A percentile compares a stretch with the other conserved stretches of the same genome.
These are phyloP conservation scores for Tremella fuciformis DNA, from an alignment of 768 basidiomycete species.

Conservation along the genomic window DNA sequence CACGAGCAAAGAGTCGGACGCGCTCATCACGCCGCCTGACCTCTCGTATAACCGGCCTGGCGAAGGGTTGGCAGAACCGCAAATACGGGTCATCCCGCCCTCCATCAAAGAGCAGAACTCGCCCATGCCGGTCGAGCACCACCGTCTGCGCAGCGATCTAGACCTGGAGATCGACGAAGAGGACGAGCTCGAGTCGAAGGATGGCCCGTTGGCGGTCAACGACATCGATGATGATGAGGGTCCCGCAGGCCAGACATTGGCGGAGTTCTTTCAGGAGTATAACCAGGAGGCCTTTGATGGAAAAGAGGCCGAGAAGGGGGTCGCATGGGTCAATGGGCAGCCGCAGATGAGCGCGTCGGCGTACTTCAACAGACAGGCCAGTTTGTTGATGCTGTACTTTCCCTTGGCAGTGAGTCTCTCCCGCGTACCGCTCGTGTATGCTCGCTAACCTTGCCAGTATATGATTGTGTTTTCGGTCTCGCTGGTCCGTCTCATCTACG, in stretches of 20 bases:
- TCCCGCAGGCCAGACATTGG: constrained; percentile 31
- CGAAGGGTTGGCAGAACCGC: neutral
- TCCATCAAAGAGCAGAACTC: too few relatives aligned
- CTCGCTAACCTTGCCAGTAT: constrained; percentile 24
- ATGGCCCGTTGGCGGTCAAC: constrained; percentile 1
- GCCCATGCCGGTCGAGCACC: too few relatives aligned
- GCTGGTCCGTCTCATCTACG: constrained; percentile 46
- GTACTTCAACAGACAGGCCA: constrained; percentile 51
- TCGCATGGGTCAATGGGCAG: constrained; percentile 8
- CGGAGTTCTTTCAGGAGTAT: constrained; percentile 45
- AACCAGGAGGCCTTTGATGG: constrained; percentile 20
- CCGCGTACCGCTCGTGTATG: neutral
- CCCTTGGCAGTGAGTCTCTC: constrained; percentile 45
- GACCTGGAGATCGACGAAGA: neutral
- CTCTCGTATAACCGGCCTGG: neutral
- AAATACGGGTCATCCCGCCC: neutral
- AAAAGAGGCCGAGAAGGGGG: constrained; percentile 12
- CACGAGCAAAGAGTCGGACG: neutral
- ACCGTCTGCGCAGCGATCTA: neutral
- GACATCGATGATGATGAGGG: constrained; percentile 10
- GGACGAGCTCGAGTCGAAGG: neutral
- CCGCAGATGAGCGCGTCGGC: constrained; percentile 42
- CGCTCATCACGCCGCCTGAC: neutral
- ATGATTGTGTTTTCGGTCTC: constrained; percentile 47
- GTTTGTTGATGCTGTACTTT: constrained; percentile 51